Conservation (phyloP, 1,139 yeast species). For the Diutina neorugosa region DNA sequence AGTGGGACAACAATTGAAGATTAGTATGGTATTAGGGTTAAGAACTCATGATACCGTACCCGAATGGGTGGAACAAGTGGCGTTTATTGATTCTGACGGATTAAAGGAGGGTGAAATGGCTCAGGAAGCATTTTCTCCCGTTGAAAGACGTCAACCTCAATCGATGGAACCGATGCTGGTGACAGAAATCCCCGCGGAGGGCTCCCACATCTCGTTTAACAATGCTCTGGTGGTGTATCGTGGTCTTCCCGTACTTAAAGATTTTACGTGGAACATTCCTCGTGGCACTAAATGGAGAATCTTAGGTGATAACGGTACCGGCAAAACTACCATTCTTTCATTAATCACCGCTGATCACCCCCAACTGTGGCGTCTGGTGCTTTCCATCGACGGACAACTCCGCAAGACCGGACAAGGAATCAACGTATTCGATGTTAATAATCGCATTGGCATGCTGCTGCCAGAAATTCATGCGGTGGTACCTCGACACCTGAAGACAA, state of each 20-base stretch:
- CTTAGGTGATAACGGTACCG: slow-evolving; percentile 83
- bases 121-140: neutral
- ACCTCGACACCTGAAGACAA: slow-evolving; percentile 41
- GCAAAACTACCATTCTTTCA: slow-evolving; percentile 80
- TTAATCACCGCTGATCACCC: slow-evolving; percentile 92
- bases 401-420: slow-evolving; percentile 60
- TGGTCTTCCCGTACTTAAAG: slow-evolving; percentile 44
- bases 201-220: slow-evolving; percentile 36
- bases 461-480: slow-evolving; percentile 87
- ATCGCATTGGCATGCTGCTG: slow-evolving; percentile 72
- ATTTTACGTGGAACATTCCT: slow-evolving; percentile 55
- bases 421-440: slow-evolving; percentile 69
- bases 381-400: slow-evolving; percentile 52
- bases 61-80: slow-evolving; percentile 65
- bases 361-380: slow-evolving; percentile 76
- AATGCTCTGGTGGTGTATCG: slow-evolving; percentile 57
- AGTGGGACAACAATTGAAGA: slow-evolving; percentile 16
- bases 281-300: slow-evolving; percentile 82
- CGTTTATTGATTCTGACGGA: slow-evolving; percentile 40
- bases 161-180: neutral
- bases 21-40: slow-evolving; percentile 52
- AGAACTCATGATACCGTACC: slow-evolving; percentile 70
- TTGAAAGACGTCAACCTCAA: neutral
- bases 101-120: slow-evolving; percentile 11
- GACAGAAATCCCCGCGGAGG: neutral